phyloP scores from a whole-genome alignment of 176 grass and related monocot genomes.

The Aegilops tauschii region DNA sequence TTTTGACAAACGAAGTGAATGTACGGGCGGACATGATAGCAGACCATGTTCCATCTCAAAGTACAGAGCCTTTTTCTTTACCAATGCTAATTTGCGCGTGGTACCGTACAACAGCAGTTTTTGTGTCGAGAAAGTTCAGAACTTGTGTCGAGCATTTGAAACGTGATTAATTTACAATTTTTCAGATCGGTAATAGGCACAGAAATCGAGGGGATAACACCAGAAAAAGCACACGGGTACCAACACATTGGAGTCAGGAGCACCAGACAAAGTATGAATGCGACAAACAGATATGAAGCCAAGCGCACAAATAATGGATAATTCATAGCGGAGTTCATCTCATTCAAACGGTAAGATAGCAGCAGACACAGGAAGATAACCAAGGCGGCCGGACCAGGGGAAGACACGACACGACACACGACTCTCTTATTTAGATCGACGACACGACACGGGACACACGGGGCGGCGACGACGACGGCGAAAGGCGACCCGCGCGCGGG shows the following conservation, averaged over 20 bases:
- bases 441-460: neutral
- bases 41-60: no score
- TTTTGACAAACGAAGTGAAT: no score
- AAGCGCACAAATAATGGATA: neutral
- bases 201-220: neutral
- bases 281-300: neutral
- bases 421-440: conserved; percentile 15
- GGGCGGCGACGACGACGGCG: neutral
- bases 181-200: neutral
- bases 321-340: neutral
- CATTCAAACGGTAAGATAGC: neutral
- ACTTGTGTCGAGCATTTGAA: no score
- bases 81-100: no score
- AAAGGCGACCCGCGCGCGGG: neutral
- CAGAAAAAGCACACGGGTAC: no score
- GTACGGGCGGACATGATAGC: no score
- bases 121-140: no score
- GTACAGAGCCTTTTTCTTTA: no score
- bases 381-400: neutral
- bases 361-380: neutral
- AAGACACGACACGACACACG: neutral
- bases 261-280: neutral
- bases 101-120: no score
- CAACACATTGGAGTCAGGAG: neutral
- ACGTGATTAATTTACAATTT: no score